phyloP scores from a whole-genome alignment of 2,329 filamentous ascomycete genomes.

The Decorospora gaudefroyi region DNA sequence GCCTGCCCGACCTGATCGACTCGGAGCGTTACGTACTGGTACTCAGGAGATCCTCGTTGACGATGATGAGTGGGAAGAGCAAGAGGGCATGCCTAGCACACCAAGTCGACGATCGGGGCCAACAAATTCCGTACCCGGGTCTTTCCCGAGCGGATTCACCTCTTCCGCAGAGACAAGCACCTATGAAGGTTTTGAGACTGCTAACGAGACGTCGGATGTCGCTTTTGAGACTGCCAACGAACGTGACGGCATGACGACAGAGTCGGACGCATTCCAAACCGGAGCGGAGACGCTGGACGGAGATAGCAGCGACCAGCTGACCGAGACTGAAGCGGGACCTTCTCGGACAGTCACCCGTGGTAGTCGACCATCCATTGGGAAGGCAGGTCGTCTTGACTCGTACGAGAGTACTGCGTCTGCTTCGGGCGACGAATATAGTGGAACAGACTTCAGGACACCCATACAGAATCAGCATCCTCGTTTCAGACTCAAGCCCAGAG shows the following conservation, averaged over 20 bases:
- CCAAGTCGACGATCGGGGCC: constrained; percentile 54
- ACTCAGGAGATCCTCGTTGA: constrained; percentile 79
- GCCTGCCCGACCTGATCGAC: constrained; percentile 68
- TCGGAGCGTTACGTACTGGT: constrained; percentile 73
- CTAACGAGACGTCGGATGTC: constrained; percentile 69
- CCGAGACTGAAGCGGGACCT: constrained; percentile 74
- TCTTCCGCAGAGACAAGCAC: constrained; percentile 48
- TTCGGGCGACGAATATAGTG: constrained; percentile 74
- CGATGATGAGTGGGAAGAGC: constrained; percentile 84
- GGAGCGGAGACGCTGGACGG: constrained; percentile 73
- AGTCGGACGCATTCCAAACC: constrained; percentile 94
- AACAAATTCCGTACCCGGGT: constrained; percentile 35
- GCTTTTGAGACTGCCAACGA: constrained; percentile 78
- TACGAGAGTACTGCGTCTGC: constrained; percentile 89
- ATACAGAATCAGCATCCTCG: constrained; percentile 66
- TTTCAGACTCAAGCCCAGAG: constrained; percentile 72
- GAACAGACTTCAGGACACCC: constrained; percentile 66
- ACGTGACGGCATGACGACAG: constrained; percentile 67
- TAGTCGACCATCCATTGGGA: constrained; percentile 52
- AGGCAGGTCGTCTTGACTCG: constrained; percentile 65
- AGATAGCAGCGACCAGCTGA: constrained; percentile 78
- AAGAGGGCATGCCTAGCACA: constrained; percentile 61
- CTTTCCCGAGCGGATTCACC: constrained; percentile 40
- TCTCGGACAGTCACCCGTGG: constrained; percentile 32
- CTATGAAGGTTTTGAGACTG: constrained; percentile 76